phyloP scores from a whole-genome alignment of 1,284 basidiomycete genomes.

The Heterobasidion irregulare region DNA sequence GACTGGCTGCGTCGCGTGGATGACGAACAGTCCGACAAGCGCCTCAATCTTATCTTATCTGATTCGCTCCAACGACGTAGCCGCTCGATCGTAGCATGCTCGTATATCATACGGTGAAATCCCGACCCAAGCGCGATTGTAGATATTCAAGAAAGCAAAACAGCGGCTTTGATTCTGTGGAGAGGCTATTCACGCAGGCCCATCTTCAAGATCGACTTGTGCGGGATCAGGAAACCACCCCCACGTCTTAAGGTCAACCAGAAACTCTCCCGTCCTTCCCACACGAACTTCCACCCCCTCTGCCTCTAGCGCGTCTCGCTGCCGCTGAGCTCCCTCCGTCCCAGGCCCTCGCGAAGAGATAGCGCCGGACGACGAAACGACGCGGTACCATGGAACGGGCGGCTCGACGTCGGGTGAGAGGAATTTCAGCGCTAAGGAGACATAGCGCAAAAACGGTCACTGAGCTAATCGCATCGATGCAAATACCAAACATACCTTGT shows the following conservation, averaged over 20 bases:
- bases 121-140: too few relatives aligned
- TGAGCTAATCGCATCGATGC: slow-evolving; percentile 9
- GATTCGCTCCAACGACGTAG: too few relatives aligned
- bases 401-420: slow-evolving; percentile 48
- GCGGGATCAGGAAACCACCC: slow-evolving; percentile 54
- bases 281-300: slow-evolving; percentile 64
- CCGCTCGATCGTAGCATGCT: too few relatives aligned
- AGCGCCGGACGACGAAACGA: slow-evolving; percentile 54
- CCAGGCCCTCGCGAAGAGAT: slow-evolving; percentile 81
- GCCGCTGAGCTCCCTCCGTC: slow-evolving; percentile 56
- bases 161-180: too few relatives aligned
- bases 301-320: slow-evolving; percentile 55
- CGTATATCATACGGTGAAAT: too few relatives aligned
- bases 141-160: too few relatives aligned
- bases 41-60: too few relatives aligned
- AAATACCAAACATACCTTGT: slow-evolving; percentile 43
- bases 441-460: background rate
- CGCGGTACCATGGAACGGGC: slow-evolving; percentile 71
- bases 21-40: too few relatives aligned
- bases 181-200: background rate
- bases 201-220: slow-evolving; percentile 15
- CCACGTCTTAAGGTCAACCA: slow-evolving; percentile 37
- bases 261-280: slow-evolving; percentile 35
- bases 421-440: slow-evolving; percentile 55
- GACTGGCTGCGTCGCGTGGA: too few relatives aligned